Conservation (phyloP, 2,329 filamentous ascomycete species). For the Aspergillus sp. region DNA sequence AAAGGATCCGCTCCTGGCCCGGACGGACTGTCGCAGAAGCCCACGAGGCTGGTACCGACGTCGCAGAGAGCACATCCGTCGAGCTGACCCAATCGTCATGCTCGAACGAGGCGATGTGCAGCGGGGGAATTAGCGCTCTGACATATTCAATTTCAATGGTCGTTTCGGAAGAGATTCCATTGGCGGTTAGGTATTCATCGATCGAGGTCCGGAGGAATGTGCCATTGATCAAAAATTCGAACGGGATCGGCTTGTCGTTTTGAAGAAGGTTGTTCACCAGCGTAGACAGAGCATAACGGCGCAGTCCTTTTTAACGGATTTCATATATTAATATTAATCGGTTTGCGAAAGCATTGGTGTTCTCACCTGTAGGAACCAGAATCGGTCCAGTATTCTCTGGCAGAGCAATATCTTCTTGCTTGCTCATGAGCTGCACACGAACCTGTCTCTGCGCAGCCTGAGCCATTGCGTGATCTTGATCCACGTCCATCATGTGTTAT, state of each 20-base stretch:
- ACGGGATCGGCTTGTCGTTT: slow-evolving; percentile 45
- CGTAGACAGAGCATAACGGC: slow-evolving; percentile 55
- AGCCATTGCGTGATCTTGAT: slow-evolving; percentile 12
- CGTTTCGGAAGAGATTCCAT: slow-evolving; percentile 83
- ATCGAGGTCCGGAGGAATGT: slow-evolving; percentile 82
- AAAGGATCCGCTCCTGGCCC: slow-evolving; percentile 69
- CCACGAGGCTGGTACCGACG: slow-evolving; percentile 56
- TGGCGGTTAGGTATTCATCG: slow-evolving; percentile 78
- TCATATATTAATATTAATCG: slow-evolving; percentile 8
- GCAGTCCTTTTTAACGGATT: slow-evolving; percentile 38
- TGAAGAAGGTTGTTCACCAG: slow-evolving; percentile 57
- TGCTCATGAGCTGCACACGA: slow-evolving; percentile 48
- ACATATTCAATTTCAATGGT: slow-evolving; percentile 89
- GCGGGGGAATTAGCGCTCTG: slow-evolving; percentile 78
- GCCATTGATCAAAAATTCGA: slow-evolving; percentile 95
- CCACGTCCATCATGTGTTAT: slow-evolving; percentile 20
- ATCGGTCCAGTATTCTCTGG: slow-evolving; percentile 51
- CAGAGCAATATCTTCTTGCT: slow-evolving; percentile 48
- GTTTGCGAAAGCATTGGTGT: not conserved
- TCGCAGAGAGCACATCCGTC: slow-evolving; percentile 70
- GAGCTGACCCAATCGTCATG: slow-evolving; percentile 96
- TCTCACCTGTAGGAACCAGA: slow-evolving; percentile 49
- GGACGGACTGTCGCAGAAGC: slow-evolving; percentile 41
- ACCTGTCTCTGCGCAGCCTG: slow-evolving; percentile 42
- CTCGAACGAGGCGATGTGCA: slow-evolving; percentile 85